phyloP scores from a whole-genome alignment of 2,329 filamentous ascomycete species.

The Colletotrichum filicis region DNA sequence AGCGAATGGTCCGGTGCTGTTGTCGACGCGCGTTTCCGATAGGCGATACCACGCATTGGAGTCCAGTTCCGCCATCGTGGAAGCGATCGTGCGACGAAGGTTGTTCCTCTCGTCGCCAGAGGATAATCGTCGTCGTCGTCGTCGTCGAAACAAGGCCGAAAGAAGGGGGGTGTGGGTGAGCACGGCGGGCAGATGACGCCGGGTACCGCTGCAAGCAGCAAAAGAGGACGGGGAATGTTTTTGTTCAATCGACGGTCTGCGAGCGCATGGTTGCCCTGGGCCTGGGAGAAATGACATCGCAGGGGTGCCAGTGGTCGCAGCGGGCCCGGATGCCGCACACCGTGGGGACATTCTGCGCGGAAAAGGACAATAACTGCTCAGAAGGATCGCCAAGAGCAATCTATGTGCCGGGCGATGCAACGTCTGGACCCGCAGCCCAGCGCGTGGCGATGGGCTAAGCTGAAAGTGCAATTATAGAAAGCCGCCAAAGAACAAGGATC shows the following conservation, averaged over 20 bases:
- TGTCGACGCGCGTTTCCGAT: conserved; percentile 47
- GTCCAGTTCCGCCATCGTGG: conserved; percentile 40
- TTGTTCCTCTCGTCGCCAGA: conserved; percentile 2
- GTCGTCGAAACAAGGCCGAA: conserved; percentile 13
- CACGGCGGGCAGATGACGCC: conserved; percentile 10
- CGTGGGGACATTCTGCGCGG: conserved; percentile 6
- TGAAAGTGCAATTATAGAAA: conserved; percentile 27
- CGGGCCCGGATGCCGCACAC: conserved; percentile 10
- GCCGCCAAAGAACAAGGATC: conserved; percentile 10
- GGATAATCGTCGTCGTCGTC: neutral
- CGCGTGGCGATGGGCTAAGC: conserved; percentile 26
- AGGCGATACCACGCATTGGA: conserved; percentile 49
- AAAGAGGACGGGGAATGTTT: conserved; percentile 28
- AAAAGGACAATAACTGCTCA: conserved; percentile 15
- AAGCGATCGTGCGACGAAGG: conserved; percentile 4
- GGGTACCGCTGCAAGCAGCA: conserved; percentile 22
- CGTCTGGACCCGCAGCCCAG: conserved; percentile 17
- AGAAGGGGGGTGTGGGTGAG: conserved; percentile 12
- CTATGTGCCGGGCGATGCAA: conserved; percentile 19
- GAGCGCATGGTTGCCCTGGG: conserved; percentile 17
- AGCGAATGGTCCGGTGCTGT: conserved; percentile 38
- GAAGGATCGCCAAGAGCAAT: conserved; percentile 27
- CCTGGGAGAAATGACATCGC: conserved; percentile 29
- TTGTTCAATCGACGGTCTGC: conserved; percentile 22
- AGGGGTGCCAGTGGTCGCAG: conserved; percentile 14